phyloP scores from a whole-genome alignment of 2,329 filamentous ascomycete species.

The Colletotrichum zoysiae region DNA sequence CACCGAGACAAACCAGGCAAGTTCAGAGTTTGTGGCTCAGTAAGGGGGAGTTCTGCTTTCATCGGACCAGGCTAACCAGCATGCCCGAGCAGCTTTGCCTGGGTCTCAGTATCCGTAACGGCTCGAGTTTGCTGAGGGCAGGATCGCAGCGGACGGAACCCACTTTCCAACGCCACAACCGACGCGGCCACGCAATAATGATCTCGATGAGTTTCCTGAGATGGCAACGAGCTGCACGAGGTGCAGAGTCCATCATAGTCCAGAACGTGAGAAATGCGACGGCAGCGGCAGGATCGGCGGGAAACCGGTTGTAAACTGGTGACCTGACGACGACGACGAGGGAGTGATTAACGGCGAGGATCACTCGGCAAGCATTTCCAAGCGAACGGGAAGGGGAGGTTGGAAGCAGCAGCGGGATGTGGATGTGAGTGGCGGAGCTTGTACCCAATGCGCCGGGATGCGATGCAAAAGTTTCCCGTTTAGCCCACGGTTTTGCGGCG shows the following conservation, averaged over 20 bases:
- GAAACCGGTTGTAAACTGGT: slow-evolving; percentile 15
- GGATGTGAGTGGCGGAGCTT: slow-evolving; percentile 30
- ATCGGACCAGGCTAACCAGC: slow-evolving; percentile 30
- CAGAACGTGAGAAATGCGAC: slow-evolving; percentile 33
- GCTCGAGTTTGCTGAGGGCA: slow-evolving; percentile 26
- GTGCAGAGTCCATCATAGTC: slow-evolving; percentile 20
- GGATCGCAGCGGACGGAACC: background rate
- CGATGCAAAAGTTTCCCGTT: slow-evolving; percentile 25
- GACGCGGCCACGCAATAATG: slow-evolving; percentile 14
- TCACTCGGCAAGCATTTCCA: slow-evolving; percentile 2
- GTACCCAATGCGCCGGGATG: slow-evolving; percentile 28
- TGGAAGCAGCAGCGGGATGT: slow-evolving; percentile 14
- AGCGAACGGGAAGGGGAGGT: slow-evolving; percentile 3
- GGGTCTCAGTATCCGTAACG: slow-evolving; percentile 26
- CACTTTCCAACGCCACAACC: slow-evolving; percentile 6
- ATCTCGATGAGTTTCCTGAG: slow-evolving; percentile 31
- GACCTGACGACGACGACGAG: slow-evolving; percentile 26
- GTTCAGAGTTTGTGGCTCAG: slow-evolving; percentile 18
- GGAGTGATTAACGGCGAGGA: slow-evolving; percentile 13
- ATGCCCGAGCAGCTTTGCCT: slow-evolving; percentile 34
- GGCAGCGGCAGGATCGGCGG: slow-evolving; percentile 28
- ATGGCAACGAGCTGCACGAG: slow-evolving; percentile 26
- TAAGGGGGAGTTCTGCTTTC: slow-evolving; percentile 18
- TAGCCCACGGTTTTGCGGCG: slow-evolving; percentile 16
- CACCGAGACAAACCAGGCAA: slow-evolving; percentile 8